Percentiles rank a stretch among this genome's conserved stretches.
phyloP scores from a whole-genome alignment of 2,329 filamentous ascomycete genomes.

The Diaporthe citri region DNA sequence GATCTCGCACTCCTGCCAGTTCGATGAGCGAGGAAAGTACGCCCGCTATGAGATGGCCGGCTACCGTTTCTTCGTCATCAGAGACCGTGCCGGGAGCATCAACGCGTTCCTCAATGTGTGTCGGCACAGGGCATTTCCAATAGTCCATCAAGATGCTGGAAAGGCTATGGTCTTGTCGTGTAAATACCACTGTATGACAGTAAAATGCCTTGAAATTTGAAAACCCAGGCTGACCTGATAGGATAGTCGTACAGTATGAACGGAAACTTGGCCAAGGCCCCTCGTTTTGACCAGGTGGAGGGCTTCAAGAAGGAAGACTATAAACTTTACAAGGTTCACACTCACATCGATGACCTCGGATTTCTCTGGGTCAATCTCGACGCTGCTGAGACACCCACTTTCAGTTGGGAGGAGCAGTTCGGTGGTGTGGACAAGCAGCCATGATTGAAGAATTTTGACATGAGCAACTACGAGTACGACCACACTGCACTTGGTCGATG shows the following conservation, averaged over 20 bases:
- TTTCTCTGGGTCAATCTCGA: constrained; percentile 67
- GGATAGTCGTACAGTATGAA: constrained; percentile 13
- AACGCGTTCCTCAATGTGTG: constrained; percentile 59
- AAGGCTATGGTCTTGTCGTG: constrained; percentile 54
- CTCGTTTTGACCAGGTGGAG: constrained; percentile 53
- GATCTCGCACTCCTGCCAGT: constrained; percentile 50
- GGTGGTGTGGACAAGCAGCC: constrained; percentile 45
- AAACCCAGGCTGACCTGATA: neutral
- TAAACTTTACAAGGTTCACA: constrained; percentile 60
- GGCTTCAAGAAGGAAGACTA: constrained; percentile 56
- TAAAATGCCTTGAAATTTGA: neutral
- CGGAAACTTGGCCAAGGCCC: constrained; percentile 53
- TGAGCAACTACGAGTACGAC: constrained; percentile 47
- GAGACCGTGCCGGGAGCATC: constrained; percentile 49
- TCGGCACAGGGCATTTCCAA: constrained; percentile 57
- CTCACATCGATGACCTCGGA: constrained; percentile 57
- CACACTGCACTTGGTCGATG: constrained; percentile 50
- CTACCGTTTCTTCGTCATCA: constrained; percentile 55
- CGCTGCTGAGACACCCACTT: constrained; percentile 48
- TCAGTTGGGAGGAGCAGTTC: constrained; percentile 59
- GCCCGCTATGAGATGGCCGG: constrained; percentile 50
- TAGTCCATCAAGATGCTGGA: constrained; percentile 52
- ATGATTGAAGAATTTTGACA: constrained; percentile 43
- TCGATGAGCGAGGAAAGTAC: constrained; percentile 52
- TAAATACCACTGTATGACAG: constrained; percentile 53